phyloP scores from a whole-genome alignment of 305 asterid genomes.

The Fraxinus nigra region DNA sequence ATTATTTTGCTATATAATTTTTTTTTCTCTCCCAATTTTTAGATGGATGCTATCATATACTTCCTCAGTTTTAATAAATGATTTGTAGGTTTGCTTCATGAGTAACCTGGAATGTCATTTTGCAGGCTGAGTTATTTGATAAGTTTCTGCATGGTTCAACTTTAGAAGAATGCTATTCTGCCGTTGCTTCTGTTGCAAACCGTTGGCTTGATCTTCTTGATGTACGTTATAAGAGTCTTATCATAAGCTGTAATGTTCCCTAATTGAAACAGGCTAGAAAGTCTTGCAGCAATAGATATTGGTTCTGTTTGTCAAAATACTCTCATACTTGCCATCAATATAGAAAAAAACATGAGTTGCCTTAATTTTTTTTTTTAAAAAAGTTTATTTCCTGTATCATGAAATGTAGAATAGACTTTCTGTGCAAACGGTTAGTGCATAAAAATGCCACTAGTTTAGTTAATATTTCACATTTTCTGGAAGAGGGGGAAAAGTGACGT shows the following conservation, averaged over 20 bases:
- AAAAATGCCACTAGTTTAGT: constrained; percentile 5
- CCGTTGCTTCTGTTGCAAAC: constrained; percentile 96
- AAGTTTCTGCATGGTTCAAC: constrained; percentile 95
- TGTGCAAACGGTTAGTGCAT: not conserved
- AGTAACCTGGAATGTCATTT: constrained; percentile 24
- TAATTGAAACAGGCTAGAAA: constrained; percentile 11
- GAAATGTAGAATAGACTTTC: constrained; percentile 8
- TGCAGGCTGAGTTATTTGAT: constrained; percentile 96
- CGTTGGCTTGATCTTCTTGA: constrained; percentile 99
- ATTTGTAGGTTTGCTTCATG: constrained; percentile 12
- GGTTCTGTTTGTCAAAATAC: not conserved
- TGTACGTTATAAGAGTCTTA: constrained; percentile 47
- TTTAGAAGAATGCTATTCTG: constrained; percentile 84
- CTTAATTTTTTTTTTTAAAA: not conserved
- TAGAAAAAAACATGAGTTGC: constrained; percentile 9
- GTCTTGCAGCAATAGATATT: constrained; percentile 1
- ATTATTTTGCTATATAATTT: not conserved
- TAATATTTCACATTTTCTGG: not conserved
- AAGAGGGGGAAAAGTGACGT: constrained; percentile 15
- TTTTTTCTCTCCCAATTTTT: not conserved
- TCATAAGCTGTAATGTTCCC: constrained; percentile 13
- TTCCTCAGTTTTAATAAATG: not conserved
- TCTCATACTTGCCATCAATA: constrained; percentile 14
- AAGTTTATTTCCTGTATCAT: not conserved
- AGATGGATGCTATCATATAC: not conserved